Base-by-base conservation (phyloP, 352 stramenopile genomes). In the Pythium plurisporium region DNA sequence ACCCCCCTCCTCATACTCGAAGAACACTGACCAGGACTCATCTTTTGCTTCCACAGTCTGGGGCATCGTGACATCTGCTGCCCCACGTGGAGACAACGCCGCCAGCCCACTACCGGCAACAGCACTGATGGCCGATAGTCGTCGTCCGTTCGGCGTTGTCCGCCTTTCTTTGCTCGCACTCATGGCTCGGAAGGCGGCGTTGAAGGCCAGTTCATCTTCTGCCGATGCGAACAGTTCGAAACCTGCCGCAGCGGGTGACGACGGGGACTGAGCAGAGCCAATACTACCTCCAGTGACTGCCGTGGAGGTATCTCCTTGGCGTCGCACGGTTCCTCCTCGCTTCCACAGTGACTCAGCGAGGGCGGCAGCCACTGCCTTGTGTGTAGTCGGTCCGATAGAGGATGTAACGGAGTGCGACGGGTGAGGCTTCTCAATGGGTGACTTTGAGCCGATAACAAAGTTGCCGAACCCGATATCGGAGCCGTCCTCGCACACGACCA, bases 291-390 rank as follows among this genome's bases (percentile, higher is more conserved):
- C n/a, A 10, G 15, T 25, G 2, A 25, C 29, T 4, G 27, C 34
- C 1, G 43, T 29, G 3, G 23, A 14, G 2, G 46, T 29, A 11
- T 67, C 53, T 20, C 54, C 53, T 6, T 36, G 54, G 1, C 54
- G 48, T 0, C 61, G 47, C n/a, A 57, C 56, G 5, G 27, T 59
- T 11, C 52, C 64, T 3, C 70, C 76, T 19, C 74, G 73, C 33
- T 75, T 84, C 79, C 79, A 89, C 43, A 89, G 78, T 0, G 63
- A 64, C 20, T 88, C 79, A 10, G 53, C 52, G n/a, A 49, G 7
- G 10, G 50, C 53, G 5, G 45, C 30, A 0, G 45, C 38, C 3
- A 62, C 20, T 7, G 40, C 12, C 26, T 37, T 44, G 43, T 59
- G 20, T 12, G 20, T 38, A 6, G 49, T 17, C 15, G 30, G 9